These are phyloP conservation scores for Gracilaria gracilis DNA, from an alignment of 23 red algal genomes.

Conservation along the genomic window DNA sequence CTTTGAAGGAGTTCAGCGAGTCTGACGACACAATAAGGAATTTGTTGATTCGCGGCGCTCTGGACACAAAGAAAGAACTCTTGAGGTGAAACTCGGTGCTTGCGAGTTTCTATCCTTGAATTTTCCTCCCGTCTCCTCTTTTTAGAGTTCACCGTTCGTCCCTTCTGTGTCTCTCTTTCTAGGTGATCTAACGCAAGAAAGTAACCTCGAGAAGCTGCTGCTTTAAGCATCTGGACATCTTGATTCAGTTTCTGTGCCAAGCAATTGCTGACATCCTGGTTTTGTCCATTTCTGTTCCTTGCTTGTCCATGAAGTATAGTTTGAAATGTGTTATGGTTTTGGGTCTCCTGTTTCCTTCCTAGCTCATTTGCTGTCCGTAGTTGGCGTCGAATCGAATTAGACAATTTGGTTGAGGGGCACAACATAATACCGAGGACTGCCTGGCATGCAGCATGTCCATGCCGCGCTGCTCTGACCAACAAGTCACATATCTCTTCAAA, in stretches of 20 bases:
- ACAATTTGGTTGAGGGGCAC: neutral
- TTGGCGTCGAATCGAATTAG: neutral
- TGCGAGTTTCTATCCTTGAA: neutral
- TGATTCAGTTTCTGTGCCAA: neutral
- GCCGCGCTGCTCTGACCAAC: neutral
- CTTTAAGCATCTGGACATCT: constrained; percentile 7
- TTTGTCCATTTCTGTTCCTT: neutral
- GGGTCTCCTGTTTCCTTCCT: neutral
- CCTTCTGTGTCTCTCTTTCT: constrained; percentile 13
- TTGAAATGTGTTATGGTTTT: neutral
- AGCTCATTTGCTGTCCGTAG: neutral
- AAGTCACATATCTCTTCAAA: constrained; percentile 10
- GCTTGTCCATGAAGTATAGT: neutral
- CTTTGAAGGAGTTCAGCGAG: constrained; percentile 17
- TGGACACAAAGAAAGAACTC: constrained; percentile 31
- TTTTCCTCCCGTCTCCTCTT: neutral
- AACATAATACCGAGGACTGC: constrained; percentile 31
- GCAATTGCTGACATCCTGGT: neutral
- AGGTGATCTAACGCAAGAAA: constrained; percentile 36
- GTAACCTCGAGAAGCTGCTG: constrained; percentile 5
- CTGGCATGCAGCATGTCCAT: constrained; percentile 17
- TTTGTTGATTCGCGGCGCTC: constrained; percentile 21
- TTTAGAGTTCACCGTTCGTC: neutral
- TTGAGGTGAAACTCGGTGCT: constrained; percentile 26
- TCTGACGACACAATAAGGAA: constrained; percentile 33